Evolutionary conservation across 2,329 filamentous ascomycete genomes (phyloP).

Genomic region (Aureobasidium melanogenum): DNA sequence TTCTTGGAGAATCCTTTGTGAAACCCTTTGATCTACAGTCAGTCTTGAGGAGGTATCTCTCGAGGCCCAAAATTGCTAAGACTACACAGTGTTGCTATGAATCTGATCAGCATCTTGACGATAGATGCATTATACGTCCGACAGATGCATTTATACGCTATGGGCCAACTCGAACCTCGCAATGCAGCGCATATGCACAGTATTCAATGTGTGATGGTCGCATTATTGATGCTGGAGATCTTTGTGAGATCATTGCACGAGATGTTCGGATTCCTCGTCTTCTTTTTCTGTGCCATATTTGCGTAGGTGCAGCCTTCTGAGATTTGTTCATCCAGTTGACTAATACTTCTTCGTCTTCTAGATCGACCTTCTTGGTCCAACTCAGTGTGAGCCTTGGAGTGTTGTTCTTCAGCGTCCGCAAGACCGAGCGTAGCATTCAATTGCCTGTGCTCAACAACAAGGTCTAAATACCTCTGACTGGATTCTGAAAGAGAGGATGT

Average conservation of each 20-base stretch:
- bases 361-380: neutral
- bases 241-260: neutral
- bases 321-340: neutral
- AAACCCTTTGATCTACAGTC: neutral
- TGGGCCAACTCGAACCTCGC: neutral
- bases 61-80: neutral
- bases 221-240: neutral
- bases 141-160: neutral
- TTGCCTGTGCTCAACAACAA: neutral
- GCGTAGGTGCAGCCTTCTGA: neutral
- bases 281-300: neutral
- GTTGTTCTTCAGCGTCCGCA: neutral
- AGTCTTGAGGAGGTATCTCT: neutral
- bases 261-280: neutral
- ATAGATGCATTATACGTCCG: neutral
- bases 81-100: neutral
- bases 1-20: neutral
- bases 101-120: neutral
- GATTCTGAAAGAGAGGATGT: neutral
- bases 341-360: neutral
- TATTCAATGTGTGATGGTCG: neutral
- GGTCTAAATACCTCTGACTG: neutral
- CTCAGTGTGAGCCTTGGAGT: neutral
- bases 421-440: neutral
- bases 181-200: neutral